These are phyloP conservation scores for Triticum aestivum DNA, from an alignment of 176 grass and related monocot genomes.

Conservation along the genomic window DNA sequence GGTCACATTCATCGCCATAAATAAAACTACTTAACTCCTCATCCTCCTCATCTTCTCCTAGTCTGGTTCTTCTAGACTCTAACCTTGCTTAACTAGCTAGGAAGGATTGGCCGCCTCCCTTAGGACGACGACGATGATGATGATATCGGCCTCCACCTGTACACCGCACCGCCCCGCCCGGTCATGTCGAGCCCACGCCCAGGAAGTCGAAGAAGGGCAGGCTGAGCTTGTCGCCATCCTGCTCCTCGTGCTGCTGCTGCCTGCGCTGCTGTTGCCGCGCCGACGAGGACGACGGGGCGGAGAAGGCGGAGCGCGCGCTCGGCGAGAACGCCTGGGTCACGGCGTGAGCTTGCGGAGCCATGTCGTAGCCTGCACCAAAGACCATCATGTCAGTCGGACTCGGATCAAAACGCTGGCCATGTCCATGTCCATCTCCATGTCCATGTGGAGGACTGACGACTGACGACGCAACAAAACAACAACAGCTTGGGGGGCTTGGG, in stretches of 20 bases:
- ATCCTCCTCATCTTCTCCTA: background rate
- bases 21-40: background rate
- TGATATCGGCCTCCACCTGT: slow-evolving; percentile 30
- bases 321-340: slow-evolving; percentile 28
- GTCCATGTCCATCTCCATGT: background rate
- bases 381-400: background rate
- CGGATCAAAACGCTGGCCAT: background rate
- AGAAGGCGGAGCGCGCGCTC: slow-evolving; percentile 52
- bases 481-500: background rate
- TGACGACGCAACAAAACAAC: background rate
- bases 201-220: slow-evolving; percentile 79
- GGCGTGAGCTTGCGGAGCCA: slow-evolving; percentile 20
- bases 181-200: slow-evolving; percentile 63
- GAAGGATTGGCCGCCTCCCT: background rate
- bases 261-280: background rate
- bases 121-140: too few relatives aligned
- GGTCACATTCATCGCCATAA: slow-evolving; percentile 20
- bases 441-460: background rate
- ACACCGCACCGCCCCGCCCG: slow-evolving; percentile 14
- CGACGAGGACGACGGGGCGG: slow-evolving; percentile 18
- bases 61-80: slow-evolving; percentile 2
- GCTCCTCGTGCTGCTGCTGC: background rate
- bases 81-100: slow-evolving; percentile 35
- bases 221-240: slow-evolving; percentile 19
- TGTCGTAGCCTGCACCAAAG: slow-evolving; percentile 40